These are phyloP conservation scores for Cupressus sempervirens DNA, from an alignment of 75 land plant species.

Conservation along the genomic window DNA sequence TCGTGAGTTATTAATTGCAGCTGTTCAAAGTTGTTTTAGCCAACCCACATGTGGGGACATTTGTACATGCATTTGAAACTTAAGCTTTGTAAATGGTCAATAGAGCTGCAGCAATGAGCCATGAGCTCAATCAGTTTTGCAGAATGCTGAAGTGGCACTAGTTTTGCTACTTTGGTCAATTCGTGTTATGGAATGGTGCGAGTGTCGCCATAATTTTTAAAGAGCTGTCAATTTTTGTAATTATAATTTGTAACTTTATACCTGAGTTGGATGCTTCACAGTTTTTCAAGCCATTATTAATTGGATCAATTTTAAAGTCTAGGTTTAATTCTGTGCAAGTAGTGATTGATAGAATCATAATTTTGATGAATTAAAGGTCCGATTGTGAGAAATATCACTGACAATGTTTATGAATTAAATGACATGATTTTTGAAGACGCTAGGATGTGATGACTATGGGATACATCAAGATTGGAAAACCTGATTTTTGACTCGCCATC, in stretches of 20 bases:
- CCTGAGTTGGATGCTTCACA: neutral
- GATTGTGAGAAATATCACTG: no score
- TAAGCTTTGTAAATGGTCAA: slow-evolving; percentile 13
- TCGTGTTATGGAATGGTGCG: slow-evolving; percentile 7
- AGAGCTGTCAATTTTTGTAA: slow-evolving; percentile 16
- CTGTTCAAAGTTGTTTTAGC: neutral
- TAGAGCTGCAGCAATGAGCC: slow-evolving; percentile 13
- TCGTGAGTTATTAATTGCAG: slow-evolving; percentile 6
- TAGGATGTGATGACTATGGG: neutral
- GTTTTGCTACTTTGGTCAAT: slow-evolving; percentile 6
- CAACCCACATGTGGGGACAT: neutral
- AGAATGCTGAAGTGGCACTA: slow-evolving; percentile 11
- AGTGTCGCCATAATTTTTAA: slow-evolving; percentile 1
- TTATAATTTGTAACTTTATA: slow-evolving; percentile 8
- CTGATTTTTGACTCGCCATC: neutral
- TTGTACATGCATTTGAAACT: slow-evolving; percentile 12
- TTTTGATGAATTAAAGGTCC: neutral
- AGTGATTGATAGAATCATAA: neutral
- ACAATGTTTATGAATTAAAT: neutral
- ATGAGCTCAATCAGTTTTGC: slow-evolving; percentile 16
- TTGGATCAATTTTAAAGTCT: neutral
- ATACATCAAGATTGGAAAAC: neutral
- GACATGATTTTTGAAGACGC: neutral
- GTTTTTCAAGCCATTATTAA: neutral
- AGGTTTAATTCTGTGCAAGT: neutral